phyloP scores from a whole-genome alignment of 306 rosid species.

The Castanopsis chinensis region DNA sequence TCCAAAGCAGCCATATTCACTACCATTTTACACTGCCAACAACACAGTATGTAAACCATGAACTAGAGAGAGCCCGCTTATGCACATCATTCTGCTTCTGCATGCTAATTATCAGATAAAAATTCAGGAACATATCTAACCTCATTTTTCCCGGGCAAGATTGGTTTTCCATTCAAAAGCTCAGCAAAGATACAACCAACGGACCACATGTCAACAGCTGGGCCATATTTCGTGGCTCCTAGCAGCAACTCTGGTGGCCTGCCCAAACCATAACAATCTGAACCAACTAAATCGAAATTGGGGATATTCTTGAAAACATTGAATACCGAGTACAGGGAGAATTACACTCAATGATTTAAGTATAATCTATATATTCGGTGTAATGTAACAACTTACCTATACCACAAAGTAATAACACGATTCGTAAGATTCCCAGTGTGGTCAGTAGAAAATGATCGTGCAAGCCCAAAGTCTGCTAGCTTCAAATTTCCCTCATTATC shows the following conservation, averaged over 20 bases:
- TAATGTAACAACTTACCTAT: conserved; percentile 40
- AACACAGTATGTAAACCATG: neutral
- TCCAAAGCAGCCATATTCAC: neutral
- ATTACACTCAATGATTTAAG: neutral
- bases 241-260: conserved; percentile 76
- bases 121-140: conserved; percentile 28
- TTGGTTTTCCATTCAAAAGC: conserved; percentile 66
- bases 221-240: conserved; percentile 73
- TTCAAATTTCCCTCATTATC: conserved; percentile 71
- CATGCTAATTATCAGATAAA: neutral
- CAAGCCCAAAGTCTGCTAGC: conserved; percentile 77
- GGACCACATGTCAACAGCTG: conserved; percentile 83
- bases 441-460: conserved; percentile 50
- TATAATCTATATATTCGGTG: neutral
- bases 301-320: neutral
- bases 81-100: neutral
- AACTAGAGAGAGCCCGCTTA: conserved; percentile 1
- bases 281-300: neutral
- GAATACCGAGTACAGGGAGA: neutral
- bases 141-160: conserved; percentile 73
- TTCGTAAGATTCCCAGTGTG: conserved; percentile 64
- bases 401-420: conserved; percentile 74
- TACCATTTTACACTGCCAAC: neutral
- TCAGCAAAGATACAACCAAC: conserved; percentile 80
- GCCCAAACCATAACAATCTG: conserved; percentile 23